Conservation (phyloP, 1,139 yeast species). For the Hansenula sp. region DNA sequence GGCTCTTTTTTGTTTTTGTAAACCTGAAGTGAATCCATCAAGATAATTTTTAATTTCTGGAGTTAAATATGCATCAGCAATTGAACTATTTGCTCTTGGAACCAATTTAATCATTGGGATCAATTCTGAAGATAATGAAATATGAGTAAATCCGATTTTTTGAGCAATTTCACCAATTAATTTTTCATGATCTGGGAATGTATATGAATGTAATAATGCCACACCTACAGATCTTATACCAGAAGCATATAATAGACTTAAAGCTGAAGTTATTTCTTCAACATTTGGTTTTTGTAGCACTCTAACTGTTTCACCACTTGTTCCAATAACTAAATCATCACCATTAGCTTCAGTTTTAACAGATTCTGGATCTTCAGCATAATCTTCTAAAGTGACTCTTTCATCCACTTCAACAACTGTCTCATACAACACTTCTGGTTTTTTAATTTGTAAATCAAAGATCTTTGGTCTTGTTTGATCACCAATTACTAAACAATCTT, state of each 20-base stretch:
- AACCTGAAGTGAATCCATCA: slow-evolving; percentile 55
- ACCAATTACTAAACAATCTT: slow-evolving; percentile 62
- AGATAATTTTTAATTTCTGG: slow-evolving; percentile 66
- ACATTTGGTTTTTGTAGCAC: slow-evolving; percentile 46
- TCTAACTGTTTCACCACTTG: slow-evolving; percentile 61
- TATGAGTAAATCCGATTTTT: slow-evolving; percentile 54
- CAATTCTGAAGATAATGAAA: slow-evolving; percentile 61
- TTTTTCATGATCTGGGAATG: slow-evolving; percentile 62
- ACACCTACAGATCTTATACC: slow-evolving; percentile 68
- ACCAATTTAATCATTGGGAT: slow-evolving; percentile 74
- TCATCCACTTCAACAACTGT: slow-evolving; percentile 66
- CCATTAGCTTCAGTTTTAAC: slow-evolving; percentile 27
- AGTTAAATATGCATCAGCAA: slow-evolving; percentile 74
- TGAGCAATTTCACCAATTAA: slow-evolving; percentile 53
- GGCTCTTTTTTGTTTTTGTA: slow-evolving; percentile 35
- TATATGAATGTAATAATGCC: slow-evolving; percentile 65
- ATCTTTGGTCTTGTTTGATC: slow-evolving; percentile 70
- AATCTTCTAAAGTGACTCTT: slow-evolving; percentile 66
- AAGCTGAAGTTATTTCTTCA: slow-evolving; percentile 32
- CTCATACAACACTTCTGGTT: slow-evolving; percentile 57
- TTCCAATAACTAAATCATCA: slow-evolving; percentile 39
- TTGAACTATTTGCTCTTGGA: slow-evolving; percentile 66
- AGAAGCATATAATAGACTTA: slow-evolving; percentile 39
- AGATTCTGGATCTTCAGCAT: slow-evolving; percentile 50
- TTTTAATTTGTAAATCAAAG: slow-evolving; percentile 43